These are phyloP conservation scores for Alliaria petiolata DNA, from an alignment of 345 rosid species.

Conservation along the genomic window DNA sequence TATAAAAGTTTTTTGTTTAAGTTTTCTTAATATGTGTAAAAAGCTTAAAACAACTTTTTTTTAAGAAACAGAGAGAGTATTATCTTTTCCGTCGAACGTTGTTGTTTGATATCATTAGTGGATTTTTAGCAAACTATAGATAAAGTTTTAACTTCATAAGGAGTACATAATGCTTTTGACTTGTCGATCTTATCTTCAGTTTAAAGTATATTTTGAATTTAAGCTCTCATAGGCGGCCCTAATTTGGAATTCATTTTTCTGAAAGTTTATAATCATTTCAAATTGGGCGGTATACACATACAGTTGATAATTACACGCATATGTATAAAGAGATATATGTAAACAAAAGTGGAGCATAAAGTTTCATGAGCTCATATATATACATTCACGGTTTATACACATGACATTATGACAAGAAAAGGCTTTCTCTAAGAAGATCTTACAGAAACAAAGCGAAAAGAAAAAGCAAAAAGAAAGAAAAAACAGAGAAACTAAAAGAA, in stretches of 20 bases:
- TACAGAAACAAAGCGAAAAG: not conserved
- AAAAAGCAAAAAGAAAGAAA: not conserved
- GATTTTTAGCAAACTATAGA: not conserved
- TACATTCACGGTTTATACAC: slow-evolving; percentile 22
- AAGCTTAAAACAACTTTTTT: too few species aligned
- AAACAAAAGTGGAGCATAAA: not conserved
- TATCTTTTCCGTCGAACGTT: not conserved
- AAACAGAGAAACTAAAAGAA: not conserved
- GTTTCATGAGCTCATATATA: slow-evolving; percentile 21
- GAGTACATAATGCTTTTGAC: not conserved
- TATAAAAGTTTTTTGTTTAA: too few species aligned
- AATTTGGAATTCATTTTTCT: not conserved
- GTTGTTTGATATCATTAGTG: not conserved
- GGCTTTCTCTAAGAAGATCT: not conserved
- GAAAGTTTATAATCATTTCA: not conserved
- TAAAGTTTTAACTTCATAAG: not conserved
- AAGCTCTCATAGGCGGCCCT: not conserved
- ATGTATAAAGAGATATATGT: not conserved
- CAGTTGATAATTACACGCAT: not conserved
- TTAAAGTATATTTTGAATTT: not conserved
- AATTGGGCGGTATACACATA: not conserved
- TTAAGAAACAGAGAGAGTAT: too few species aligned
- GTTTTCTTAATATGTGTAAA: too few species aligned
- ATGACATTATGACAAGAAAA: not conserved
- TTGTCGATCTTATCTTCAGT: not conserved